Percentiles rank a stretch among this genome's conserved stretches.
phyloP scores from a whole-genome alignment of 352 stramenopile genomes.

The Pythium guiyangense region DNA sequence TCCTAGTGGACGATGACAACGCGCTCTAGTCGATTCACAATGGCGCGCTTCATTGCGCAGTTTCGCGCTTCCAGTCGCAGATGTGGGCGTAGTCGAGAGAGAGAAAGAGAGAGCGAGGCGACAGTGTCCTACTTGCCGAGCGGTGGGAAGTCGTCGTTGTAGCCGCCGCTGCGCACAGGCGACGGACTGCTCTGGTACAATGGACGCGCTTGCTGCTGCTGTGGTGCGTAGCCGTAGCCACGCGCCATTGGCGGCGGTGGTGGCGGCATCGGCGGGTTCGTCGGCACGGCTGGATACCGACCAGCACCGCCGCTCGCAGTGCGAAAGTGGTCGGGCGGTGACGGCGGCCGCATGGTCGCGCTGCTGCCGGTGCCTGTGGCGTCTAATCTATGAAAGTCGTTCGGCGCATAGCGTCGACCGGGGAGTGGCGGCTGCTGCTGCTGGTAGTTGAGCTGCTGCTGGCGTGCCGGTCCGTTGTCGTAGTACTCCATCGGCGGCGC shows the following conservation, averaged over 20 bases:
- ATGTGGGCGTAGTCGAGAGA: no score
- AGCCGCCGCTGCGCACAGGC: slow-evolving; percentile 20
- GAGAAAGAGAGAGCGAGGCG: no score
- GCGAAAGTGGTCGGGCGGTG: slow-evolving; percentile 36
- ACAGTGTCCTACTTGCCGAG: slow-evolving; percentile 36
- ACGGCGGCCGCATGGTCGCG: slow-evolving; percentile 23
- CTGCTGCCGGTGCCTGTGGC: no score
- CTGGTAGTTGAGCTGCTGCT: slow-evolving; percentile 2
- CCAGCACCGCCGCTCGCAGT: slow-evolving; percentile 6
- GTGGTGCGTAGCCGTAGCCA: slow-evolving; percentile 7
- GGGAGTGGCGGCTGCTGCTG: slow-evolving; percentile 25
- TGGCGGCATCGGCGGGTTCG: slow-evolving; percentile 23
- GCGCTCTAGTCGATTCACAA: no score
- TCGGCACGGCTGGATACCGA: slow-evolving; percentile 21
- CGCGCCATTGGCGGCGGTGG: slow-evolving; percentile 16
- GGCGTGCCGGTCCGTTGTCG: slow-evolving; percentile 1
- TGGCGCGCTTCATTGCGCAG: no score
- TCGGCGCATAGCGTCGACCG: slow-evolving; percentile 22
- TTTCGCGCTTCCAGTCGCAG: no score
- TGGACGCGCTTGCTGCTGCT: slow-evolving; percentile 1
- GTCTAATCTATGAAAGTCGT: slow-evolving; percentile 65
- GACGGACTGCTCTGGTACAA: slow-evolving; percentile 8
- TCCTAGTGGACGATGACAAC: no score
- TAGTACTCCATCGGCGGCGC: slow-evolving; percentile 14
- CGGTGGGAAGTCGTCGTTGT: slow-evolving; percentile 73